These are phyloP conservation scores for Oenanthe sinensis DNA, from an alignment of 129 eudicot species.

Conservation along the genomic window DNA sequence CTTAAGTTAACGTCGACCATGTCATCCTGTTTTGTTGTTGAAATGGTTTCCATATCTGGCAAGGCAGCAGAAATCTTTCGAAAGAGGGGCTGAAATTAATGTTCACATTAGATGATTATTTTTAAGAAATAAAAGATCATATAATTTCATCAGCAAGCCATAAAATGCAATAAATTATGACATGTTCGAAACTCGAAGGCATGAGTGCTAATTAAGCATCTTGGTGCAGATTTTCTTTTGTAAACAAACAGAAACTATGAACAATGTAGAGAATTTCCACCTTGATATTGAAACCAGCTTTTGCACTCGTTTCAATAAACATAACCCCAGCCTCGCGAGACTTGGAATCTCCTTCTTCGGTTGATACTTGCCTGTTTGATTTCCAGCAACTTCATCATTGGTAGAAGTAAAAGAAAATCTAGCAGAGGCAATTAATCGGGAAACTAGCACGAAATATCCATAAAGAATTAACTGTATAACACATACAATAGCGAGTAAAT, in stretches of 20 bases:
- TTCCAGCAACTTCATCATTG: slow-evolving; percentile 13
- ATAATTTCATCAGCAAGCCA: background rate
- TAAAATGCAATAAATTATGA: background rate
- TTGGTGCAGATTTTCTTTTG: background rate
- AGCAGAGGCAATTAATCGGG: background rate
- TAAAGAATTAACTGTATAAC: background rate
- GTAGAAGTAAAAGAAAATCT: background rate
- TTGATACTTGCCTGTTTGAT: slow-evolving; percentile 68
- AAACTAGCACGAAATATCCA: background rate
- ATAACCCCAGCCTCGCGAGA: slow-evolving; percentile 65
- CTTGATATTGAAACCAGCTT: slow-evolving; percentile 84
- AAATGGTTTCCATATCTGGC: slow-evolving; percentile 76
- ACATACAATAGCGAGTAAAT: background rate
- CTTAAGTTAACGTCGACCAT: slow-evolving; percentile 91
- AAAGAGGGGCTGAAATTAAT: slow-evolving; percentile 54
- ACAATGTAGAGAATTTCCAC: slow-evolving; percentile 15
- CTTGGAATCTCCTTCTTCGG: slow-evolving; percentile 64
- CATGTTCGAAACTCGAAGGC: background rate
- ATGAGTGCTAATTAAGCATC: background rate
- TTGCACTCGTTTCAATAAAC: slow-evolving; percentile 82
- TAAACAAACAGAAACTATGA: background rate
- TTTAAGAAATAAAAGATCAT: background rate
- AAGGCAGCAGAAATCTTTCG: slow-evolving; percentile 82
- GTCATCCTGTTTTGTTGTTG: slow-evolving; percentile 78
- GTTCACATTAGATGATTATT: background rate